Conservation (phyloP, 2,329 filamentous ascomycete species). For the Trichoderma brevicompactum region DNA sequence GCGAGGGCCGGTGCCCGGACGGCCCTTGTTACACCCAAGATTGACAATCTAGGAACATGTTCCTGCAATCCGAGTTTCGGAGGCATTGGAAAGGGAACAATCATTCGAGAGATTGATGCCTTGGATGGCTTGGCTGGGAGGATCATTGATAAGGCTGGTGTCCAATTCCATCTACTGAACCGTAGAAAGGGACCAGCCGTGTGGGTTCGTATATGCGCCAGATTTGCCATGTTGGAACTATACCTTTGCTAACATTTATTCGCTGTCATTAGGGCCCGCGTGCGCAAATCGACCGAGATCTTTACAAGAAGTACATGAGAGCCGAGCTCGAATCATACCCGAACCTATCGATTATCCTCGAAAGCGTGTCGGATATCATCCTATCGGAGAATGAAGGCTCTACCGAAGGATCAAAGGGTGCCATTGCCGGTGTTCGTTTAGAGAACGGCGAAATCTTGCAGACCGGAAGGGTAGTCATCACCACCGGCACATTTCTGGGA, state of each 20-base stretch:
- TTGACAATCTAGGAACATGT: conserved; percentile 89
- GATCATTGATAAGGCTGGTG: conserved; percentile 88
- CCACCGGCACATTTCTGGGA: conserved; percentile 92
- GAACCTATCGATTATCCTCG: conserved; percentile 79
- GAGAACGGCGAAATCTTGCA: conserved; percentile 85
- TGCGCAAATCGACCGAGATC: conserved; percentile 88
- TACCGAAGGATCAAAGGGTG: conserved; percentile 60
- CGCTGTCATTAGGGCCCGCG: conserved; percentile 67
- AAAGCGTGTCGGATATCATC: conserved; percentile 91
- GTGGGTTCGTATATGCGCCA: conserved; percentile 59
- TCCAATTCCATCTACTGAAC: conserved; percentile 94
- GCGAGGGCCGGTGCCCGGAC: conserved; percentile 88
- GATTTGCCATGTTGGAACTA: neutral
- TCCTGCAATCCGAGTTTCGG: conserved; percentile 98
- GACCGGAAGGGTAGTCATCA: conserved; percentile 85
- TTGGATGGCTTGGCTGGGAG: conserved; percentile 87
- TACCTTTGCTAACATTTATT: conserved; percentile 15
- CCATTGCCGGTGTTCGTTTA: conserved; percentile 81
- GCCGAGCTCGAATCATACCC: conserved; percentile 79
- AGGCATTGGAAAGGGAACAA: conserved; percentile 97
- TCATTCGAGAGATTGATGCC: conserved; percentile 93
- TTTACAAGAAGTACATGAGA: conserved; percentile 91
- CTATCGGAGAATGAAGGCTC: conserved; percentile 53
- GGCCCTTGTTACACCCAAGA: conserved; percentile 83
- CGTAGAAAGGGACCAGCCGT: conserved; percentile 90